phyloP scores from a whole-genome alignment of 805 yeast genomes.

The Isabelozyma rhagii region DNA sequence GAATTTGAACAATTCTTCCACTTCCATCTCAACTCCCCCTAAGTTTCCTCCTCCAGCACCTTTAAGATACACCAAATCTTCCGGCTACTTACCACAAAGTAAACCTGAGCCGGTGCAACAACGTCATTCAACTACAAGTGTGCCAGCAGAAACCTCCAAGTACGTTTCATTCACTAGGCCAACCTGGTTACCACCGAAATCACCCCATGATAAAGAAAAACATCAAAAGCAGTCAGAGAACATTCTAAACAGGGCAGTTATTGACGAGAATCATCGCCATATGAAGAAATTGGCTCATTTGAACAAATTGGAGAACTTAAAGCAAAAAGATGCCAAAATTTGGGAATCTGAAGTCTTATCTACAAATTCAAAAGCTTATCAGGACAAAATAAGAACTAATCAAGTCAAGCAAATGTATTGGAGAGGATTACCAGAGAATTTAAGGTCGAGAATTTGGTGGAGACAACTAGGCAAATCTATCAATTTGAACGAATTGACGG shows the following conservation, averaged over 20 bases:
- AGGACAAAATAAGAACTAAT: constrained; percentile 17
- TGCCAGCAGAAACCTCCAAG: background rate
- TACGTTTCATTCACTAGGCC: constrained; percentile 56
- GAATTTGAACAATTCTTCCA: constrained; percentile 1
- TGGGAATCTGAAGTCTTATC: constrained; percentile 15
- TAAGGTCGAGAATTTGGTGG: constrained; percentile 52
- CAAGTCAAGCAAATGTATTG: constrained; percentile 13
- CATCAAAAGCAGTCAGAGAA: constrained; percentile 54
- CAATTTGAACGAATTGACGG: constrained; percentile 1
- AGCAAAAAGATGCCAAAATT: constrained; percentile 28
- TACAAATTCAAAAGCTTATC: constrained; percentile 11
- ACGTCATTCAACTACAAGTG: background rate
- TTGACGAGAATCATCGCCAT: constrained; percentile 33
- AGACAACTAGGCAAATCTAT: constrained; percentile 34
- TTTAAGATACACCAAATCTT: background rate
- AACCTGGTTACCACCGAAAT: constrained; percentile 63
- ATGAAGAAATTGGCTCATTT: constrained; percentile 25
- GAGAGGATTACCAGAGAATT: constrained; percentile 19
- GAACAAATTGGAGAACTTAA: constrained; percentile 27
- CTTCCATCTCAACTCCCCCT: constrained; percentile 2
- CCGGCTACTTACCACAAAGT: background rate
- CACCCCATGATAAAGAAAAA: constrained; percentile 45
- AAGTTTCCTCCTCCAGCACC: constrained; percentile 1
- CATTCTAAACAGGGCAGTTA: constrained; percentile 39
- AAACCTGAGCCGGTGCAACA: background rate